Evolutionary conservation across 2,329 filamentous ascomycete species (phyloP).

Genomic region (Aspergillus aculeatus): DNA sequence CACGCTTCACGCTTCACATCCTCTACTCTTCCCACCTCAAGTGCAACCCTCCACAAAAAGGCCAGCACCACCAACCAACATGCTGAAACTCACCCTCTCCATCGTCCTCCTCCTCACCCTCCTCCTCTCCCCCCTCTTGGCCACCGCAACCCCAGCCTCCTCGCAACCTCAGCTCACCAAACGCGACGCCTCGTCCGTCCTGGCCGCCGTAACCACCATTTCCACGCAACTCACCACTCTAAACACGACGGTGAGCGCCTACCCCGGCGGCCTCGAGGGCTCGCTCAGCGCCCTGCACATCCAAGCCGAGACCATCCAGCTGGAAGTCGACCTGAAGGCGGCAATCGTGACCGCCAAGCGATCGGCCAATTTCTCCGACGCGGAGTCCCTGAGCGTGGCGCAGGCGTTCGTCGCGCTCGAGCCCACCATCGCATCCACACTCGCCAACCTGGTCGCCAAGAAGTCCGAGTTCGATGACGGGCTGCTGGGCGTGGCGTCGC

Average conservation of each 20-base stretch:
- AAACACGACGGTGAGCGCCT: slow-evolving; percentile 18
- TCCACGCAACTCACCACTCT: slow-evolving; percentile 15
- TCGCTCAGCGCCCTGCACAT: slow-evolving; percentile 19
- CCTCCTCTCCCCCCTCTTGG: slow-evolving; percentile 2
- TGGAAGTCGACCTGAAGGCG: slow-evolving; percentile 12
- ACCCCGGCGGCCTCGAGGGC: slow-evolving; percentile 16
- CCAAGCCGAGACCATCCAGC: slow-evolving; percentile 12
- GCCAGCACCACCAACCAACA: neutral
- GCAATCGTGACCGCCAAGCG: slow-evolving; percentile 9
- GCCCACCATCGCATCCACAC: slow-evolving; percentile 19
- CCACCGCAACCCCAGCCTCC: slow-evolving; percentile 9
- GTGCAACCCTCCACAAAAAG: neutral
- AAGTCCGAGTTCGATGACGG: slow-evolving; percentile 20
- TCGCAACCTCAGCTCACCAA: neutral
- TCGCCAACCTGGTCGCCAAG: slow-evolving; percentile 19
- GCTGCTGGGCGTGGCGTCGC: slow-evolving; percentile 17
- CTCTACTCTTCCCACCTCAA: neutral
- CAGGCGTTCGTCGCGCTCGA: slow-evolving; percentile 15
- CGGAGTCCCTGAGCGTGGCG: slow-evolving; percentile 17
- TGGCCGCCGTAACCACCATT: slow-evolving; percentile 15
- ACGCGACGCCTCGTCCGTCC: slow-evolving; percentile 18
- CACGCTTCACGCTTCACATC: too few species aligned
- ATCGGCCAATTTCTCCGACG: slow-evolving; percentile 18
- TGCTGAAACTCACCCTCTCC: neutral
- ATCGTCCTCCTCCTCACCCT: slow-evolving; percentile 5